Base-by-base conservation (phyloP, 495 filamentous ascomycete genomes). In the Achaetomiella virescens region DNA sequence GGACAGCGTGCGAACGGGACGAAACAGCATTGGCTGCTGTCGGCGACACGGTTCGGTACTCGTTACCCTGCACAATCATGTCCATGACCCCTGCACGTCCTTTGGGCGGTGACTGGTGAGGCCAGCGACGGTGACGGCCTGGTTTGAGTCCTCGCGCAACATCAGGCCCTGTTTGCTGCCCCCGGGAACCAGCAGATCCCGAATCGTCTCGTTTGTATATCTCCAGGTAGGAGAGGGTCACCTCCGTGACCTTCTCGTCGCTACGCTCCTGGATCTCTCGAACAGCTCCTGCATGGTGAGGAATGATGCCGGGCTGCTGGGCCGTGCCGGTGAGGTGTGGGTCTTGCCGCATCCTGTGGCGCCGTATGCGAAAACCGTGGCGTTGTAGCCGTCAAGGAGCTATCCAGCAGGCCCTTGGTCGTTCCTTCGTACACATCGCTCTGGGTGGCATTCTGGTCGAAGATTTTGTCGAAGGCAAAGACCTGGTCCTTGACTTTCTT, bases 151-250 rank as follows among this genome's bases (percentile, higher is more conserved):
- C 73, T 99, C 93, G 31, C 93, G 88, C 17, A 99, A 81, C 85
- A 95, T 95, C 61, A 99, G 70, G 15, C 89, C 88, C 57, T 83
- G 80, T 70, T 96, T 97, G 68, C 85, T 87, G 31, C 86, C 89
- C 24, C 89, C 88, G 5, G 89, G 87, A 18, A 95, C 85, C 11
- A 99, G 80, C 61, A 99, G 73, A 70, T 99, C 93, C 38, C 93
- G 87, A 57, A 99, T 99, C 0, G 92, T 97, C 71, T 99, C 93
- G 66, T 99, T n/a, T 99, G 76, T 99, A 99, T 44, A 99, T 99
- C 67, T 99, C 93, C 15, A 99, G 81, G 69, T 97, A 99, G 0
- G 91, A 97, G 11, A 99, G 84, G 0, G 91, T 90, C 33, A 99
- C 70, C 63, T 97, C 91, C 17, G 90, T 92, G 15, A 84, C 76